Percentiles rank a stretch among this genome's conserved stretches.
Conservation (phyloP, 2,329 filamentous ascomycete genomes). For the Exophiala sideris region DNA sequence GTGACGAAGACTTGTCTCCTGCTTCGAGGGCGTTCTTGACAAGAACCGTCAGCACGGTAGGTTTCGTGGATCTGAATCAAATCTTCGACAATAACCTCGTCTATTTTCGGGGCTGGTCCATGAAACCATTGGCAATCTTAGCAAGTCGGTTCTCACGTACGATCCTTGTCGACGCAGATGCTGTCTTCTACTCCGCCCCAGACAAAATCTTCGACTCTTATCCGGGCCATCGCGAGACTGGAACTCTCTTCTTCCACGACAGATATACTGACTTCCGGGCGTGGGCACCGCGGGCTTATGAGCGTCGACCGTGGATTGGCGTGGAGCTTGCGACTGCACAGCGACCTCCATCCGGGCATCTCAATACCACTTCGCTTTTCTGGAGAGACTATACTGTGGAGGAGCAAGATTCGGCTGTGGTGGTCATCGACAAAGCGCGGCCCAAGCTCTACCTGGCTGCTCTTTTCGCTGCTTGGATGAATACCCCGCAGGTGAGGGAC, state of each 20-base stretch:
- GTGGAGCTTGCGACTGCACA: neutral
- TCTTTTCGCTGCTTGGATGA: no score
- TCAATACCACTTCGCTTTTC: no score
- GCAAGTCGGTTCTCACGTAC: constrained; percentile 11
- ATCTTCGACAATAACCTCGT: constrained; percentile 17
- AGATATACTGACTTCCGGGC: no score
- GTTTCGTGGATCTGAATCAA: constrained; percentile 15
- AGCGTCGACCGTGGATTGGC: constrained; percentile 2
- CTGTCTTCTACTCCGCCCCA: constrained; percentile 17
- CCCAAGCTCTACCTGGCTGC: no score
- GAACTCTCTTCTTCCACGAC: constrained; percentile 22
- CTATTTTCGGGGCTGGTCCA: neutral
- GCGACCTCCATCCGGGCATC: no score
- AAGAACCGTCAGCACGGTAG: constrained; percentile 6
- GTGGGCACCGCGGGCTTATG: neutral
- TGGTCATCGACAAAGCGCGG: no score
- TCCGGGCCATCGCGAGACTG: constrained; percentile 6
- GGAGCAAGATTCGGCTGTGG: no score
- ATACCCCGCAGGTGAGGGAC: no score
- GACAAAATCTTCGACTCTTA: constrained; percentile 4
- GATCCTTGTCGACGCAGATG: constrained; percentile 22
- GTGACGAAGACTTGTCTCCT: constrained; percentile 11
- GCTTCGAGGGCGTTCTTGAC: neutral
- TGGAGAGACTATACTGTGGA: no score
- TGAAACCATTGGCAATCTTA: constrained; percentile 22